phyloP scores from a whole-genome alignment of 2,329 filamentous ascomycete species.

The Conoideocrella luteorostrata region DNA sequence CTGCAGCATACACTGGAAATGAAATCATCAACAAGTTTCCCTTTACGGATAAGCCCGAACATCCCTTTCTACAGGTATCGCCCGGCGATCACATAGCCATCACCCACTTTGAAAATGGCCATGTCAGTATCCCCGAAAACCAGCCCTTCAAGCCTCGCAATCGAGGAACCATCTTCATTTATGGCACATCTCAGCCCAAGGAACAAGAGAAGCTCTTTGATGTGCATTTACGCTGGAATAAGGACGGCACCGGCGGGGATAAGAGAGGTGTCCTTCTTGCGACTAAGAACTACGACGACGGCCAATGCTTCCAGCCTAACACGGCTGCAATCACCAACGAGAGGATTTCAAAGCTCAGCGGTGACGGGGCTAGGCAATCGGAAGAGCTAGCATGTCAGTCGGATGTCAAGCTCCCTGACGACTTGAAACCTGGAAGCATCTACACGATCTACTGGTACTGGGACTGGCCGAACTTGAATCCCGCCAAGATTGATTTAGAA shows the following conservation, averaged over 20 bases:
- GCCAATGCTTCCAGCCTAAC: conserved; percentile 80
- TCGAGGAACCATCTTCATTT: conserved; percentile 67
- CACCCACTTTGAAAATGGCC: conserved; percentile 68
- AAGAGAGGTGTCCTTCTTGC: conserved; percentile 68
- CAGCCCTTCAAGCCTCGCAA: conserved; percentile 56
- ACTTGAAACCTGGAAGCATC: conserved; percentile 53
- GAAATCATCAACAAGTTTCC: conserved; percentile 42
- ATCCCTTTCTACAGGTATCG: conserved; percentile 54
- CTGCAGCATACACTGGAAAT: conserved; percentile 57
- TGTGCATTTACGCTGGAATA: conserved; percentile 73
- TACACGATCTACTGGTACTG: conserved; percentile 95
- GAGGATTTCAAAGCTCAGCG: conserved; percentile 52
- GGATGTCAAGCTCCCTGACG: conserved; percentile 66
- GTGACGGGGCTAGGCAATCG: conserved; percentile 46
- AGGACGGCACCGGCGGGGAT: conserved; percentile 74
- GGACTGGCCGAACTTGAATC: conserved; percentile 71
- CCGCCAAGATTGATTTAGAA: conserved; percentile 32
- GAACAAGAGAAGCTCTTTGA: conserved; percentile 45
- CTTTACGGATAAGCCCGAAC: conserved; percentile 36
- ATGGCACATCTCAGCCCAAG: conserved; percentile 59
- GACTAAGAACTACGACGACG: conserved; percentile 80
- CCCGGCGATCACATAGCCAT: conserved; percentile 61
- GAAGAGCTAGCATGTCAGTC: conserved; percentile 72
- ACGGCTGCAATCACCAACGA: conserved; percentile 46
- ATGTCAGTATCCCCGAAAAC: conserved; percentile 56